Percentiles rank a stretch among this genome's conserved stretches.
Conservation (phyloP, 345 rosid genomes). For the Triadica sebifera region DNA sequence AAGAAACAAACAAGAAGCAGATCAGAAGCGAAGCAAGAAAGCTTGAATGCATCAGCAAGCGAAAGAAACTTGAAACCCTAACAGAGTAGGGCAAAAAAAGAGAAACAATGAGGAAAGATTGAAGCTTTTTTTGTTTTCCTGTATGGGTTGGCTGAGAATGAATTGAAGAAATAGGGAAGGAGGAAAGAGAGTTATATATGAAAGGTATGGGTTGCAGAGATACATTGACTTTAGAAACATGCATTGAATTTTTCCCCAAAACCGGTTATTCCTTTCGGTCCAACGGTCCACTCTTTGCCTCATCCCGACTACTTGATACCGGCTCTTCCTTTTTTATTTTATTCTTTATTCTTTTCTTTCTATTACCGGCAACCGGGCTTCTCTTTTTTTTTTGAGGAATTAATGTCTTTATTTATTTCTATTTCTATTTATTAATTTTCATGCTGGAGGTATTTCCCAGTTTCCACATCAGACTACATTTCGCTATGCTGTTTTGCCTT, state of each 20-base stretch:
- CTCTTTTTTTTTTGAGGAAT: too few species aligned
- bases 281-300: constrained; percentile 15
- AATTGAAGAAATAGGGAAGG: not conserved
- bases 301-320: constrained; percentile 13
- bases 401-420: too few species aligned
- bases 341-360: too few species aligned
- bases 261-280: constrained; percentile 17
- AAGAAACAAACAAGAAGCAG: constrained; percentile 19
- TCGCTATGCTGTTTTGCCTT: too few species aligned
- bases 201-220: constrained; percentile 15
- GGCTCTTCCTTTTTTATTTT: not conserved
- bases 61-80: constrained; percentile 39
- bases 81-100: constrained; percentile 50
- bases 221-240: constrained; percentile 36
- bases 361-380: too few species aligned
- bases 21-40: constrained; percentile 20
- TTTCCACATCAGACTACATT: too few species aligned
- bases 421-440: too few species aligned
- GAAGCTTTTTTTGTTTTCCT: not conserved
- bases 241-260: constrained; percentile 47
- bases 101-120: constrained; percentile 1
- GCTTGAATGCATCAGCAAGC: constrained; percentile 39
- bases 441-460: too few species aligned
- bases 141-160: not conserved
- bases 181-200: constrained; percentile 12